Percentiles rank a stretch among this genome's conserved stretches.
Conservation (phyloP, 352 stramenopile species). For the Globisporangium megalacanthum region DNA sequence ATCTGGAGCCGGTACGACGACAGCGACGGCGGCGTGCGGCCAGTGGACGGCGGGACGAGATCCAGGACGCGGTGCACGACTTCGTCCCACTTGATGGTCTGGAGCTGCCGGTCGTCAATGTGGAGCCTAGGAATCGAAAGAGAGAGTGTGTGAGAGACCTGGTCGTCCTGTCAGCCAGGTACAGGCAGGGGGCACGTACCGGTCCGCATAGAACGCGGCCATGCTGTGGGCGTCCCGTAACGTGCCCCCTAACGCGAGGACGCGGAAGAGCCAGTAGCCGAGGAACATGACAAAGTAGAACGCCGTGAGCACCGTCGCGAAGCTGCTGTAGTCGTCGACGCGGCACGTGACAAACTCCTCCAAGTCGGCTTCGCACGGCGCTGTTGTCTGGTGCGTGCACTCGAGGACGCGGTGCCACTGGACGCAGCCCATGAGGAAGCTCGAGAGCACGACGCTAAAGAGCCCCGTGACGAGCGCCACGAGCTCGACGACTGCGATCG, state of each 20-base stretch:
- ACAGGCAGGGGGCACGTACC: constrained; percentile 11
- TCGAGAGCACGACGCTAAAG: constrained; percentile 95
- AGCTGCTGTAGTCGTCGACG: constrained; percentile 37
- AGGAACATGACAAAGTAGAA: constrained; percentile 96
- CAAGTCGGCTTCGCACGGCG: constrained; percentile 74
- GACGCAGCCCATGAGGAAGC: constrained; percentile 94
- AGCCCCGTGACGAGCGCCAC: constrained; percentile 91
- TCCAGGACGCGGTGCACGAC: constrained; percentile 85
- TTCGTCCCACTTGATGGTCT: constrained; percentile 86
- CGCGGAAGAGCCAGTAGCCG: constrained; percentile 88
- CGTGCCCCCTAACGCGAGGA: constrained; percentile 76
- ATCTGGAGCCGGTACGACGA: constrained; percentile 81
- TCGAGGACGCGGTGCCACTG: constrained; percentile 91
- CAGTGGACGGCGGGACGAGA: constrained; percentile 38
- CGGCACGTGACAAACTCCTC: constrained; percentile 70
- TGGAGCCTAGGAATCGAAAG: constrained; percentile 37
- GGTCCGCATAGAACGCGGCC: constrained; percentile 89
- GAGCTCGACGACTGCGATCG: constrained; percentile 86
- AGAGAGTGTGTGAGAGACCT: background rate
- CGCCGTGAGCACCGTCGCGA: constrained; percentile 57
- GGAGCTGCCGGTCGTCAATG: constrained; percentile 81
- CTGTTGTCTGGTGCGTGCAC: constrained; percentile 73
- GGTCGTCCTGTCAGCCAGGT: no score
- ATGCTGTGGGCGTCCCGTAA: constrained; percentile 89
- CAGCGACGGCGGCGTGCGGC: constrained; percentile 76